Evolutionary conservation across 306 rosid genomes (phyloP).

Genomic region (Vigna unguiculata): DNA sequence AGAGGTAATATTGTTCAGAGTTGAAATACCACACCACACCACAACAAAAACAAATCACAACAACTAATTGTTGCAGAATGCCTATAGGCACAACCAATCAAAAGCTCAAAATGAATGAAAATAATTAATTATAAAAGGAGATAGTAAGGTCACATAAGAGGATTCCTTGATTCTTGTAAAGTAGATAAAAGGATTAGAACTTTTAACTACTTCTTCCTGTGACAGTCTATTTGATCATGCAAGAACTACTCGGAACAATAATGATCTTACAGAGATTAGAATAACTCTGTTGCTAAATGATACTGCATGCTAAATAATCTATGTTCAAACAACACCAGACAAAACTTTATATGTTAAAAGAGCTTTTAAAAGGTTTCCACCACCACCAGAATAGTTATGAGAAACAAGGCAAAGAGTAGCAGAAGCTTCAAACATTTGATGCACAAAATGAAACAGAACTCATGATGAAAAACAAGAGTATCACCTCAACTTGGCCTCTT

Average conservation of each 20-base stretch:
- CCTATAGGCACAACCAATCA: not conserved
- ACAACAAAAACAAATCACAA: not conserved
- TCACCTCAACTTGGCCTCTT: constrained; percentile 91
- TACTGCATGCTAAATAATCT: not conserved
- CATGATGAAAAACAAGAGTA: constrained; percentile 22
- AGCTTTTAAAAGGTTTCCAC: not conserved
- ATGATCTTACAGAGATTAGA: not conserved
- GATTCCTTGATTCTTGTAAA: not conserved
- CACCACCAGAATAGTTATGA: not conserved
- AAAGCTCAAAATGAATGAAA: not conserved
- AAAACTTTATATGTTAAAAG: not conserved
- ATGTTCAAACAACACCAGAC: constrained; percentile 13
- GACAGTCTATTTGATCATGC: not conserved
- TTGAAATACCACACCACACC: constrained; percentile 6
- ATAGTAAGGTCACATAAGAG: too few species aligned
- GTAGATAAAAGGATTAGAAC: not conserved
- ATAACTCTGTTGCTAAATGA: constrained; percentile 19
- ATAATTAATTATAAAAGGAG: too few species aligned
- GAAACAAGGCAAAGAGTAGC: not conserved
- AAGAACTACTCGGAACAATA: not conserved
- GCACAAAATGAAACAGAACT: constrained; percentile 1
- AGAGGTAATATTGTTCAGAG: constrained; percentile 12
- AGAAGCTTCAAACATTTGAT: constrained; percentile 1
- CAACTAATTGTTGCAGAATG: not conserved
- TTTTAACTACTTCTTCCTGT: not conserved